Conservation (phyloP, 352 stramenopile species). For the Globisporangium cederbergense region DNA sequence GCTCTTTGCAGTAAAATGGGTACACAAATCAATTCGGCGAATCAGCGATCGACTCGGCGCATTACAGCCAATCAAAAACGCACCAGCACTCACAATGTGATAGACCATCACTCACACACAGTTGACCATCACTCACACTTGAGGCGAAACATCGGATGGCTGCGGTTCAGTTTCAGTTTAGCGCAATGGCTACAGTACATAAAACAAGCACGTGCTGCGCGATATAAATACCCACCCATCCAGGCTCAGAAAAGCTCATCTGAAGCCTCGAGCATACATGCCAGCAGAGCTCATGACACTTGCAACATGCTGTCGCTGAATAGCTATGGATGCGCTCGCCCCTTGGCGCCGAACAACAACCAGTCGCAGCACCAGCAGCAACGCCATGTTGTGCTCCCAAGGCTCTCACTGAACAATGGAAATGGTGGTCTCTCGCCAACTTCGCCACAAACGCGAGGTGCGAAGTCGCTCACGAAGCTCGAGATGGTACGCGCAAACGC, state of each 20-base stretch:
- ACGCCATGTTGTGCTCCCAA: constrained; percentile 31
- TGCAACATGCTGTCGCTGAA: constrained; percentile 22
- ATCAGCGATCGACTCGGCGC: neutral
- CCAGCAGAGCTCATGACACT: neutral
- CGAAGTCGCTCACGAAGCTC: constrained; percentile 49
- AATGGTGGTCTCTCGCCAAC: constrained; percentile 13
- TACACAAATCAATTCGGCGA: neutral
- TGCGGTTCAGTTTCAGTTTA: neutral
- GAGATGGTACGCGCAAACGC: constrained; percentile 33
- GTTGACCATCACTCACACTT: neutral
- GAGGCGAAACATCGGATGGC: neutral
- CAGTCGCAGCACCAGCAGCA: constrained; percentile 11
- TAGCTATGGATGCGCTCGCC: constrained; percentile 17
- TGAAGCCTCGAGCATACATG: neutral
- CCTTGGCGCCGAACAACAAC: constrained; percentile 15
- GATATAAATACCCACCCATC: neutral
- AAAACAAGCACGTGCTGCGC: neutral
- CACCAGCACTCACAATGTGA: neutral
- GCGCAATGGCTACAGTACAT: neutral
- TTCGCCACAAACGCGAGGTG: constrained; percentile 24
- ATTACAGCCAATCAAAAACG: neutral
- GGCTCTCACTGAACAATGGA: constrained; percentile 29
- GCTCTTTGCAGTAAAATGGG: neutral
- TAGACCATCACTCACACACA: neutral
- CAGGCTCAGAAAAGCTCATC: neutral